Conservation (phyloP, 371 early-diverging fungal species). For the Nematocida parisii region DNA sequence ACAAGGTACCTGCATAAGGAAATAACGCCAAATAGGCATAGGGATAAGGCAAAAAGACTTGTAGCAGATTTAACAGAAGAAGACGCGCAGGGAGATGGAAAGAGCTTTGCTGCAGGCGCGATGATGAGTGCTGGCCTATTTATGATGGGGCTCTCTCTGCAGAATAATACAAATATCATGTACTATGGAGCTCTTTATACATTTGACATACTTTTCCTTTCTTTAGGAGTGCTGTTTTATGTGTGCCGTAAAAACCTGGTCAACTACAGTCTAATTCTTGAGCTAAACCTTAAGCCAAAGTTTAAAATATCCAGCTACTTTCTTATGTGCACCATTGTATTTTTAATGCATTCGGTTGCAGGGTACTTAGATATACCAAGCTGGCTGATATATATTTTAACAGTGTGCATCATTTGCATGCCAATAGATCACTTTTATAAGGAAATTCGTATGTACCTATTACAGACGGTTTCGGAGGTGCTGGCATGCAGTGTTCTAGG, state of each 20-base stretch:
- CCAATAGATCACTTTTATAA: slow-evolving; percentile 63
- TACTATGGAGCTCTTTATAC: slow-evolving; percentile 23
- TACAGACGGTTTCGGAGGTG: slow-evolving; percentile 49
- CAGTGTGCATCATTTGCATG: slow-evolving; percentile 31
- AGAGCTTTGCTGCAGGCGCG: slow-evolving; percentile 45
- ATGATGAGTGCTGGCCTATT: slow-evolving; percentile 14
- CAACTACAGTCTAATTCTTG: slow-evolving; percentile 69
- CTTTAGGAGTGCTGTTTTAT: slow-evolving; percentile 65
- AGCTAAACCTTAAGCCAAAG: slow-evolving; percentile 61
- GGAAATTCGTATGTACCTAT: slow-evolving; percentile 60
- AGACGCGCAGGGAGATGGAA: slow-evolving; percentile 43
- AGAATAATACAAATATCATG: neutral
- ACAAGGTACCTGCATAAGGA: slow-evolving; percentile 58
- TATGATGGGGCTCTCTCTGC: neutral
- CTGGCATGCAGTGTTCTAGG: slow-evolving; percentile 48
- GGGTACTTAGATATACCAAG: slow-evolving; percentile 5
- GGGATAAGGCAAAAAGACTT: slow-evolving; percentile 59
- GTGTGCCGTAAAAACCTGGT: slow-evolving; percentile 62
- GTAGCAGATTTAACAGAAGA: slow-evolving; percentile 41
- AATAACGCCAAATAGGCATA: slow-evolving; percentile 61
- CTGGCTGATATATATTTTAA: slow-evolving; percentile 8
- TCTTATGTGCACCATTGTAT: slow-evolving; percentile 26
- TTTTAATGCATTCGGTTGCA: slow-evolving; percentile 30
- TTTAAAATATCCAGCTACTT: slow-evolving; percentile 62
- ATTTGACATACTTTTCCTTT: slow-evolving; percentile 38